A percentile compares a stretch with the other conserved stretches of the same genome.
Evolutionary conservation across 257 asterid genomes (phyloP).

Genomic region (Solanum virginianum): DNA sequence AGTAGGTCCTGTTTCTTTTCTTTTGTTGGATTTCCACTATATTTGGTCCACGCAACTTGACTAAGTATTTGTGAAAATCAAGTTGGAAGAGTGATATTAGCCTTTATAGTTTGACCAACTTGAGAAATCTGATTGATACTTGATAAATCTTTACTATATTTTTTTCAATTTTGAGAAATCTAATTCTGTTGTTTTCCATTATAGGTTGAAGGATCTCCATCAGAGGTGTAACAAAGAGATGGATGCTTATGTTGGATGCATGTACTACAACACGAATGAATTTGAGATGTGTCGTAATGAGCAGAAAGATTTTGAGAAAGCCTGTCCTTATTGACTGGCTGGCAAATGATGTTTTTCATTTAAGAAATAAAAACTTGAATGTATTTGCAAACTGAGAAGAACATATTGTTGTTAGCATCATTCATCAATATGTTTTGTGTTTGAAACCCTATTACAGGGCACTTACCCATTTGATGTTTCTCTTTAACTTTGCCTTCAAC

Average conservation of each 20-base stretch:
- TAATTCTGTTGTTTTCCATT: neutral
- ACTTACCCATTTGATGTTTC: neutral
- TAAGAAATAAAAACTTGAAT: neutral
- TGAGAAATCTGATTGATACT: neutral
- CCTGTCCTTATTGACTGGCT: constrained; percentile 38
- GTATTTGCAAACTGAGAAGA: neutral
- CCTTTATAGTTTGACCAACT: neutral
- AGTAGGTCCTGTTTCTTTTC: neutral
- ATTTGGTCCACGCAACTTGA: neutral
- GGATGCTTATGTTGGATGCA: constrained; percentile 86
- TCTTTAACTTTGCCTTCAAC: neutral
- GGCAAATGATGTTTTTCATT: neutral
- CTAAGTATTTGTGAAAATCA: neutral
- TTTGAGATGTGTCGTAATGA: constrained; percentile 89
- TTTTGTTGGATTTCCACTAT: neutral
- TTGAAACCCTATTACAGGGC: neutral
- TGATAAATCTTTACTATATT: neutral
- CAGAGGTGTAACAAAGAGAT: constrained; percentile 82
- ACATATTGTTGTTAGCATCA: neutral
- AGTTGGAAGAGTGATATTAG: neutral
- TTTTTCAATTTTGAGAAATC: neutral
- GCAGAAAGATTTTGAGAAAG: constrained; percentile 78
- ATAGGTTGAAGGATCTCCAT: constrained; percentile 79
- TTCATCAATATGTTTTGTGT: neutral
- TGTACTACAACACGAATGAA: constrained; percentile 90